phyloP scores from a whole-genome alignment of 2,329 filamentous ascomycete species.

The Paracoccidioides brasiliensis region DNA sequence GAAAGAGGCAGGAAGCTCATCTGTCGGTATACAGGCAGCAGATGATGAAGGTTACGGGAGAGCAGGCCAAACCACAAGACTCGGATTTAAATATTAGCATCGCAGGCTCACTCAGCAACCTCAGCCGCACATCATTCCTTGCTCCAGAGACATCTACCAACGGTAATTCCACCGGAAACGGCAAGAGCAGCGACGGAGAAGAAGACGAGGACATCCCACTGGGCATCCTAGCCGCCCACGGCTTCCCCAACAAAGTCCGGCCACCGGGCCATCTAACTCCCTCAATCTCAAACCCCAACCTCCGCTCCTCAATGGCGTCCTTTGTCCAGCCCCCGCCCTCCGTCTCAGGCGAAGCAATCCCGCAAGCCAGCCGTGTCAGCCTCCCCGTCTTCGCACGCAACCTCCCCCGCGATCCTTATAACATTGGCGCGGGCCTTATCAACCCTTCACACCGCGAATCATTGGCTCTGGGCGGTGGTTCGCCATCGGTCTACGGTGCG shows the following conservation, averaged over 20 bases:
- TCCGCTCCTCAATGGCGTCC: constrained; percentile 44
- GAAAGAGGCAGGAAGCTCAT: constrained; percentile 79
- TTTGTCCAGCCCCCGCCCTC: constrained; percentile 45
- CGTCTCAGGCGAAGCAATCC: constrained; percentile 39
- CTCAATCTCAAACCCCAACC: constrained; percentile 58
- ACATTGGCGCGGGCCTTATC: constrained; percentile 59
- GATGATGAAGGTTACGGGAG: constrained; percentile 93
- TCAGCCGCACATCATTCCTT: constrained; percentile 22
- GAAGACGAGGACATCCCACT: constrained; percentile 82
- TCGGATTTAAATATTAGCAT: constrained; percentile 30
- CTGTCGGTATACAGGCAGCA: constrained; percentile 82
- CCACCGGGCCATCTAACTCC: constrained; percentile 55
- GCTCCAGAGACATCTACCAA: constrained; percentile 11
- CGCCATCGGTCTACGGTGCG: constrained; percentile 30
- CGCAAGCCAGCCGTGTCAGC: constrained; percentile 32
- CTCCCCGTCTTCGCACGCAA: constrained; percentile 73
- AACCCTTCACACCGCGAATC: constrained; percentile 62
- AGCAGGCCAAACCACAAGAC: constrained; percentile 33
- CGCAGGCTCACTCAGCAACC: constrained; percentile 47
- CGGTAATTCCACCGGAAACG: constrained; percentile 5
- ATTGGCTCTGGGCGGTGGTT: constrained; percentile 52
- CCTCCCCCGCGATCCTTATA: constrained; percentile 71
- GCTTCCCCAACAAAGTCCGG: constrained; percentile 67
- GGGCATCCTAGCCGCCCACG: constrained; percentile 75
- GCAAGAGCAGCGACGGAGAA: constrained; percentile 41